Percentiles rank a stretch among this genome's conserved stretches.
Conservation (phyloP, 108 stramenopile genomes). For the Nitzschia sp. region DNA sequence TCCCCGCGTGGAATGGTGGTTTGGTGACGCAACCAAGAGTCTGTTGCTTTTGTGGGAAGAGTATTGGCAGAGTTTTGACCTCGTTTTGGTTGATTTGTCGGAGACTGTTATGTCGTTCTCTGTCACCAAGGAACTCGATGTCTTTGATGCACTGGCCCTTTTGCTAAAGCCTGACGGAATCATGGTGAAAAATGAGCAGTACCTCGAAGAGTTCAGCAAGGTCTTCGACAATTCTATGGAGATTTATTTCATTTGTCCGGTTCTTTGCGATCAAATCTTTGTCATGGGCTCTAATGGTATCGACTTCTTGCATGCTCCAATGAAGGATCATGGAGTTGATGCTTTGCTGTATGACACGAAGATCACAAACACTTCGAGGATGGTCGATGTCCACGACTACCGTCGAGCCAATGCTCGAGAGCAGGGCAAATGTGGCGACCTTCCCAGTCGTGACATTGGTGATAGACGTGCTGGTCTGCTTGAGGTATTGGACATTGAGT, state of each 20-base stretch:
- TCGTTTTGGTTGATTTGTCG: conserved; percentile 69
- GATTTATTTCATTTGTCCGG: conserved; percentile 31
- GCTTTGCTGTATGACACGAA: conserved; percentile 17
- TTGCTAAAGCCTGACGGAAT: conserved; percentile 70
- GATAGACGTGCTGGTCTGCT: conserved; percentile 47
- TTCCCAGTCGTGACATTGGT: conserved; percentile 46
- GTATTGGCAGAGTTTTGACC: conserved; percentile 57
- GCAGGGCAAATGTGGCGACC: conserved; percentile 11
- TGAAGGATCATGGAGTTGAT: conserved; percentile 11
- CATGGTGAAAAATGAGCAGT: conserved; percentile 73
- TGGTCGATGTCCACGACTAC: conserved; percentile 65
- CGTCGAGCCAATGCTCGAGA: conserved; percentile 44
- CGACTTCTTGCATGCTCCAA: conserved; percentile 44
- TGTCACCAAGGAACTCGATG: conserved; percentile 63
- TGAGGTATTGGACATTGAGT: conserved; percentile 55
- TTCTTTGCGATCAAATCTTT: conserved; percentile 62
- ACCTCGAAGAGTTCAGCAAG: conserved; percentile 54
- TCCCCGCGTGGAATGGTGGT: conserved; percentile 79
- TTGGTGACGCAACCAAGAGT: conserved; percentile 70
- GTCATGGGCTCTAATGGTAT: conserved; percentile 58
- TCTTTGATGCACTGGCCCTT: conserved; percentile 58
- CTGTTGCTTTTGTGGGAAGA: conserved; percentile 57
- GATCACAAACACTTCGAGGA: conserved; percentile 41
- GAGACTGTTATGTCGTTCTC: conserved; percentile 68
- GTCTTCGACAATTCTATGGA: conserved; percentile 51